phyloP scores from a whole-genome alignment of 2,329 filamentous ascomycete species.

The Fusarium globosum region DNA sequence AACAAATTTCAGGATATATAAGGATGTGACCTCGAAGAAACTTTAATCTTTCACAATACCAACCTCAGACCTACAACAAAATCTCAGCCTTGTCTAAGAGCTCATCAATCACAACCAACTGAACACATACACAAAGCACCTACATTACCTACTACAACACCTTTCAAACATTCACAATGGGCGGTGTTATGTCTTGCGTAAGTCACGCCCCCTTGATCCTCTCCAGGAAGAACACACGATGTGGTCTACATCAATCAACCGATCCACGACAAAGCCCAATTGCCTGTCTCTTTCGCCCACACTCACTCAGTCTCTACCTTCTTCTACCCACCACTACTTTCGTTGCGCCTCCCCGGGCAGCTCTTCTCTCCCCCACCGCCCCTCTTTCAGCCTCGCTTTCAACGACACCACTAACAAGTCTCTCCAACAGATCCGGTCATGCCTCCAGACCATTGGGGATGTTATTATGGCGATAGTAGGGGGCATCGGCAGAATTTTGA shows the following conservation, averaged over 20 bases:
- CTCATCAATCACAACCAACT: not conserved
- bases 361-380: not conserved
- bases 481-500: slow-evolving; percentile 70
- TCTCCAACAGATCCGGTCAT: slow-evolving; percentile 61
- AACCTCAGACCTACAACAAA: not conserved
- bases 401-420: slow-evolving; percentile 24
- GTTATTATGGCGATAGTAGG: slow-evolving; percentile 76
- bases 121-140: not conserved
- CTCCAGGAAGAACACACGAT: not conserved
- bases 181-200: slow-evolving; percentile 87
- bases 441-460: slow-evolving; percentile 73
- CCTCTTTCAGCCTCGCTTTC: not conserved
- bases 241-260: not conserved
- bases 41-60: slow-evolving; percentile 3
- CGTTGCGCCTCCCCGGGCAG: not conserved
- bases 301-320: not conserved
- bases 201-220: slow-evolving; percentile 50
- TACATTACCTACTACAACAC: slow-evolving; percentile 12
- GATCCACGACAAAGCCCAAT: not conserved
- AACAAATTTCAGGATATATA: slow-evolving; percentile 25
- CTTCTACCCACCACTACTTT: not conserved
- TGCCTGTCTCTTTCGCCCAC: too few species aligned
- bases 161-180: slow-evolving; percentile 64
- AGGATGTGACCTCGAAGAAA: not conserved
- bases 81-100: not conserved